Base-by-base conservation (phyloP, 2,329 filamentous ascomycete species). In the Pseudocercospora eumusae region DNA sequence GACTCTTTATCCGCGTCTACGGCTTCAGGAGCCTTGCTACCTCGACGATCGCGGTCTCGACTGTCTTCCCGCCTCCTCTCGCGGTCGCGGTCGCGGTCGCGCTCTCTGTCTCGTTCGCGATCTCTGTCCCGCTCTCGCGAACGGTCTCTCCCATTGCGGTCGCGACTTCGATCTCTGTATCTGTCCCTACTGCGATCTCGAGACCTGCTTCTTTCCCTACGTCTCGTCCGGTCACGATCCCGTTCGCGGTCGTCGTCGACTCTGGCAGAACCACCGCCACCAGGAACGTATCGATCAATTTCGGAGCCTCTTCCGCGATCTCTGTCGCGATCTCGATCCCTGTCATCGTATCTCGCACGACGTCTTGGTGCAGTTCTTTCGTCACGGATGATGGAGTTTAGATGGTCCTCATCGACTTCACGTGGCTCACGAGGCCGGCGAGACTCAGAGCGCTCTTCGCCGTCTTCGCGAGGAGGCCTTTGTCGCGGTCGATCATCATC, bases 211-310 rank as follows among this genome's bases (percentile, higher is more conserved):
- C 61, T 55, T 10, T 60, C 61, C 40, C 62, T 36, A 11, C 55
- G 58, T 33, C 61, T 28, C 13, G 53, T 42, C 23, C 62, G 44
- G 11, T 64, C 58, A 23, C 57, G 54, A 25, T 64, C 62, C 6
- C 23, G 44, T 13, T 52, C 61, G 7, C 61, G 57, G 50, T 31
- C 57, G 53, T n/a, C 57, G 21, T 31, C 57, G 54, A 33, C 45
- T 45, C 25, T 52, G n/a, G 60, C 56, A 23, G 63, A 53, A 31
- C 57, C 59, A 25, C 68, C 64, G n/a, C 71, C 66, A 21, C 73
- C 69, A n/a, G 74, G 74, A 3, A 75, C 67, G 56, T 74, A 75
- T 7, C 74, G 71, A 65, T 75, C 74, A 31, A 58, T 60, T 15
- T 67, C 63, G 2, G 50, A 49, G 13, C 57, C 52, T 27, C 57